Evolutionary conservation across 192 early-diverging fungal species (phyloP), one percentile per base, ranked within the genome.

Genomic region (Backusella tarrabulga): DNA sequence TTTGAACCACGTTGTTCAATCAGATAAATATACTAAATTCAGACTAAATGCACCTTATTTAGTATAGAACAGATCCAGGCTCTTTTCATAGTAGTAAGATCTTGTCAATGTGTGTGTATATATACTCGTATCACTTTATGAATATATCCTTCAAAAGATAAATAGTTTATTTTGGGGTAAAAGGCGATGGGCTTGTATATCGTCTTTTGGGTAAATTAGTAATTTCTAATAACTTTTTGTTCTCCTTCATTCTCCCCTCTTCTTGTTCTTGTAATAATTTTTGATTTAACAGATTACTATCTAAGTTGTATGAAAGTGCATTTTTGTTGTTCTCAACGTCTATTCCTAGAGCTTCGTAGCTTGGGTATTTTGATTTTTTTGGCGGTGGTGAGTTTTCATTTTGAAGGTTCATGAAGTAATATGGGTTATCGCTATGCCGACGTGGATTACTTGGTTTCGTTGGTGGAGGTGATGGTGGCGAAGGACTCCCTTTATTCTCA

Each of bases 391-490:
- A 11, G 26, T 3, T 63, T 29, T 63, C 26, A 63, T 23, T 9
- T 29, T 63, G 21, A 63, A 63, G n/a, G 9, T 38, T 38, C 68
- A 70, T 72, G 6, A 72, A 26, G 46, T 72, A 44, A 23, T 50
- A 72, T 34, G 44, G 40, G 1, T 72, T 41, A 34, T 72, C 71
- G 12, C 71, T 72, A 19, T 72, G 71, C 1, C 71, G 19, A 32
- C 71, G 41, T 17, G 42, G 71, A 50, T 72, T 72, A 11, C 1
- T 72, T 7, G 71, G 71, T 23, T 72, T 72, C 19, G 41, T 44
- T 17, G 40, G 56, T 4, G 26, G 8, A 26, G 56, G 56, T 14
- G 26, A 26, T 63, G 56, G 12, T 14, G 56, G 3, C 12, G 56
- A 9, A 26, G 56, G 8, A 8, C 7, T 29, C 0, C 9, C 0